A percentile compares a stretch with the other conserved stretches of the same genome.
Evolutionary conservation across 2,329 filamentous ascomycete genomes (phyloP).

Genomic region (Phialophora chinensis): DNA sequence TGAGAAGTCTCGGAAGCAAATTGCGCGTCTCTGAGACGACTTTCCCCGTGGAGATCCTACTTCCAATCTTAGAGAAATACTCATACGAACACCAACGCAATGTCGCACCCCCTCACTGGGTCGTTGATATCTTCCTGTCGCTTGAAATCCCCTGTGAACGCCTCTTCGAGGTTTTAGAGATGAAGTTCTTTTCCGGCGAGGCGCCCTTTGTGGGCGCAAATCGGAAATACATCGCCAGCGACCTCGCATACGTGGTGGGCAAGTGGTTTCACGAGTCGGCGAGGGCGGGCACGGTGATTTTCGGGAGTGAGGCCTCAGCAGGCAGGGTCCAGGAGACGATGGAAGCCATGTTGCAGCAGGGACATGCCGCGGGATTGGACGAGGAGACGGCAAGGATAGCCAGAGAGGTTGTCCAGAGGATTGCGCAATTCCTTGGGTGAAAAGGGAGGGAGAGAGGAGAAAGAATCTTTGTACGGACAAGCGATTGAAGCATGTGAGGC

Average conservation of each 20-base stretch:
- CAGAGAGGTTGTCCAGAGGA: conserved; percentile 44
- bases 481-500: neutral
- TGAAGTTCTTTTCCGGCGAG: conserved; percentile 71
- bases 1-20: conserved; percentile 63
- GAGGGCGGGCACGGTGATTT: conserved; percentile 60
- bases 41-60: conserved; percentile 60
- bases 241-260: conserved; percentile 66
- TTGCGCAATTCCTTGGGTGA: conserved; percentile 40
- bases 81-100: conserved; percentile 57
- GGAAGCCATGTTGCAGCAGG: conserved; percentile 31
- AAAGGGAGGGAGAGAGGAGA: neutral
- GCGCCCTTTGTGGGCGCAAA: conserved; percentile 66
- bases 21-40: conserved; percentile 62
- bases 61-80: conserved; percentile 63
- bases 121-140: conserved; percentile 69
- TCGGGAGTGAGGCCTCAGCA: conserved; percentile 66
- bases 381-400: conserved; percentile 52
- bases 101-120: conserved; percentile 60
- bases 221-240: conserved; percentile 62
- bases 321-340: conserved; percentile 54
- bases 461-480: neutral
- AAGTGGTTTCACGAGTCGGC: conserved; percentile 66
- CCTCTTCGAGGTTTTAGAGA: conserved; percentile 67
- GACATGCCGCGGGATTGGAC: conserved; percentile 31
- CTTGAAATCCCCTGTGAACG: conserved; percentile 67